Percentiles rank a stretch among this genome's conserved stretches.
Conservation (phyloP, 1,284 basidiomycete species). For the Apiotrichum sp. region DNA sequence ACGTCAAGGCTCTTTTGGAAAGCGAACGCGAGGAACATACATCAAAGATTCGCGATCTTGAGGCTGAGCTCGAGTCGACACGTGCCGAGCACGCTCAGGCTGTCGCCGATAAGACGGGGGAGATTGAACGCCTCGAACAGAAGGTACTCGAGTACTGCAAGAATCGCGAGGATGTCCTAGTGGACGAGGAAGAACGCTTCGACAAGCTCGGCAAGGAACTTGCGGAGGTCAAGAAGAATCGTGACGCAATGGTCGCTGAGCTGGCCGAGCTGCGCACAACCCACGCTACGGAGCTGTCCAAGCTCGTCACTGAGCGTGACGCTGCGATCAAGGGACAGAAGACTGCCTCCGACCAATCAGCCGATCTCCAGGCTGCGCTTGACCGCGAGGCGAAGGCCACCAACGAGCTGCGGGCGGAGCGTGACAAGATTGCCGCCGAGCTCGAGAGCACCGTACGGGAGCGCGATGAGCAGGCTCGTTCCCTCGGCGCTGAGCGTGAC, state of each 20-base stretch:
- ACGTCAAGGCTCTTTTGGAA: constrained; percentile 16
- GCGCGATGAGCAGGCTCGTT: constrained; percentile 13
- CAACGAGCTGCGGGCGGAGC: constrained; percentile 12
- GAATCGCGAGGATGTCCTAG: not conserved
- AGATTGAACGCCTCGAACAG: constrained; percentile 33
- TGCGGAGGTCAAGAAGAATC: constrained; percentile 1
- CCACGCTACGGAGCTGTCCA: not conserved
- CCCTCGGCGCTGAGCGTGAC: not conserved
- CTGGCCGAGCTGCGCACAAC: constrained; percentile 5
- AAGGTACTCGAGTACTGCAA: constrained; percentile 25
- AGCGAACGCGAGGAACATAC: constrained; percentile 12
- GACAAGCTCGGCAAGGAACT: constrained; percentile 7
- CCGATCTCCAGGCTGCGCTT: constrained; percentile 15
- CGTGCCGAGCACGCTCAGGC: constrained; percentile 25
- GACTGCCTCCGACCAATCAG: not conserved
- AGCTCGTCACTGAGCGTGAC: not conserved
- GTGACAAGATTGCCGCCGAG: constrained; percentile 4
- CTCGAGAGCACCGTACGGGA: constrained; percentile 2
- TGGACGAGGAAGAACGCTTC: constrained; percentile 1
- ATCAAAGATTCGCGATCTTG: constrained; percentile 19
- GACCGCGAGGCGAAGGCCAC: constrained; percentile 23
- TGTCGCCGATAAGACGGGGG: constrained; percentile 23
- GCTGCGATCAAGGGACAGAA: not conserved
- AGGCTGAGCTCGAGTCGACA: constrained; percentile 28
- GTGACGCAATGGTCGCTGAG: constrained; percentile 1